phyloP scores from a whole-genome alignment of 257 asterid species.

The Solanum bulbocastanum region DNA sequence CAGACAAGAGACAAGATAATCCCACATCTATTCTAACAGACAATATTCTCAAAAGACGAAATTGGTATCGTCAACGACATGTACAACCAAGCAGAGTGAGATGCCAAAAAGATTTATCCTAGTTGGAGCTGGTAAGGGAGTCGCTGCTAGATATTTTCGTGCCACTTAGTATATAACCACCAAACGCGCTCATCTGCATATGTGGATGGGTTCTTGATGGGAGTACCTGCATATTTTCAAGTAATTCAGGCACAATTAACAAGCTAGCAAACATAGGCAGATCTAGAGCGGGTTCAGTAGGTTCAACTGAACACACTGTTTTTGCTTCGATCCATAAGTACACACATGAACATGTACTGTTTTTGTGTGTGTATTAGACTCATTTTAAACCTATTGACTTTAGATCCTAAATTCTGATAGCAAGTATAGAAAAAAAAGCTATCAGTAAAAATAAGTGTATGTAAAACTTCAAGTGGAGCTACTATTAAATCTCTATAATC shows the following conservation, averaged over 20 bases:
- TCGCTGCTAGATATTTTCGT: conserved; percentile 32
- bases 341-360: not conserved
- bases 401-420: not conserved
- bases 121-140: not conserved
- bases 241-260: not conserved
- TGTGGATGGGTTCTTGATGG: conserved; percentile 92
- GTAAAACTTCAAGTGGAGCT: not conserved
- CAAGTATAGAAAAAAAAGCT: not conserved
- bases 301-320: not conserved
- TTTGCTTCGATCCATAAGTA: not conserved
- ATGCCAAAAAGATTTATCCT: not conserved
- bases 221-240: conserved; percentile 48
- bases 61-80: not conserved
- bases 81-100: not conserved
- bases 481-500: not conserved
- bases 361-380: not conserved
- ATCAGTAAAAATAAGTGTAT: not conserved
- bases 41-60: not conserved
- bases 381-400: not conserved
- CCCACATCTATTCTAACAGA: not conserved
- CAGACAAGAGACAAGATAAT: not conserved
- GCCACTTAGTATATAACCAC: conserved; percentile 82
- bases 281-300: not conserved
- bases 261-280: not conserved
- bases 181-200: conserved; percentile 91